Base-by-base conservation (phyloP, 1,284 basidiomycete genomes). In the Rhodotorula sp. region DNA sequence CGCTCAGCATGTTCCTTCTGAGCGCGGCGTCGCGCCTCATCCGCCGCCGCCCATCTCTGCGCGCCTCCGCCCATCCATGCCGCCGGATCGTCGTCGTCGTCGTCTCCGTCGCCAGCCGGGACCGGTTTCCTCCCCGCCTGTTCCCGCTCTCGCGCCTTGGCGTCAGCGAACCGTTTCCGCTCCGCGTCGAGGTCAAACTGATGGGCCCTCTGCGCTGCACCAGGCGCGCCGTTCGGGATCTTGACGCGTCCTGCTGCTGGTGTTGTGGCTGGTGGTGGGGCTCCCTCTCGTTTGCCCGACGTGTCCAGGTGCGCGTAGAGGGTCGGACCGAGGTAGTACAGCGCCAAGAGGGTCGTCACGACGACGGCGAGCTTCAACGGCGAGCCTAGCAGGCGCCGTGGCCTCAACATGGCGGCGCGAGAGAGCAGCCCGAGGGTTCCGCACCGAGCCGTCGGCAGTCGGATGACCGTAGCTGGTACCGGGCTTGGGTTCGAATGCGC, bases 341-440 rank as follows among this genome's bases (percentile, higher is more conserved):
- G 16, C 20, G 5, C n/a, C 47, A 63, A 3, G 62, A 68, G 56
- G 49, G 26, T 18, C 57, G 21, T 14, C 48, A 39, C 26, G 62
- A 63, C 39, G 48, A 63, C 14, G 39, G 48, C 20, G 48, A 68
- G 34, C 67, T 68, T 68, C 48, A 63, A 5, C 20, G 62, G 49
- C n/a, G 57, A 62, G 56, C 62, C 34, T 16, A 68, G 39, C 20
- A 34, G 34, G 61, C 67, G 67, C n/a, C 58, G 26, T 6, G 67
- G 61, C n/a, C 67, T 61, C 5, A 68, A 34, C 61, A 63, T 58
- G 21, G 31, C 21, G 6, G 49, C 49, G 49, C 20, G 21, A 51
- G 49, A 51, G 49, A 21, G 21, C 6, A 14, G 21, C 49, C 21
- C 10, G 23, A n/a, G 34, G 57, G 43, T 31, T 21, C 21, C 21